phyloP scores from a whole-genome alignment of 2,329 filamentous ascomycete species.

The Boeremia lycopersici region DNA sequence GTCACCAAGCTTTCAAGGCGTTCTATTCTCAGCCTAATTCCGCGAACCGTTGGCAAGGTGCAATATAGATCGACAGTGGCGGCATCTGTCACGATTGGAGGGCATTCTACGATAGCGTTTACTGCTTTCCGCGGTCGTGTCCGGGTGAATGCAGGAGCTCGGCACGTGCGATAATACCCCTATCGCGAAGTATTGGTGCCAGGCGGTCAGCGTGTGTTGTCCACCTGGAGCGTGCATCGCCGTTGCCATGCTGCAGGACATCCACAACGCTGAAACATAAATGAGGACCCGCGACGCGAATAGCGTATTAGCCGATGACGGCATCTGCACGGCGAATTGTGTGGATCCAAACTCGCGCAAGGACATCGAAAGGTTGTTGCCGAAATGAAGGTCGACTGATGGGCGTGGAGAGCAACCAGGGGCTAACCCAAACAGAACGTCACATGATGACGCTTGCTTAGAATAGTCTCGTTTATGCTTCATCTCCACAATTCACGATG shows the following conservation, averaged over 20 bases:
- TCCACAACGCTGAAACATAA: slow-evolving; percentile 15
- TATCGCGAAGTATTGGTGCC: background rate
- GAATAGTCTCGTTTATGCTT: background rate
- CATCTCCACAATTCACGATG: slow-evolving; percentile 14
- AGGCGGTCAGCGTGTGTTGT: slow-evolving; percentile 14
- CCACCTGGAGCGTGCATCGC: slow-evolving; percentile 7
- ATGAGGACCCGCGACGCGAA: slow-evolving; percentile 7
- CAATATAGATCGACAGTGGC: slow-evolving; percentile 17
- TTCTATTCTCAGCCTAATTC: slow-evolving; percentile 24
- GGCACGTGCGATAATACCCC: slow-evolving; percentile 6
- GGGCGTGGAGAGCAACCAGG: slow-evolving; percentile 6
- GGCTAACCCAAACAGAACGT: background rate
- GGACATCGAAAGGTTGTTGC: slow-evolving; percentile 9
- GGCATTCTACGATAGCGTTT: slow-evolving; percentile 1
- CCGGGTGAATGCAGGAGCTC: slow-evolving; percentile 12
- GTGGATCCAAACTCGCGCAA: slow-evolving; percentile 7
- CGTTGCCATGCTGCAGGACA: slow-evolving; percentile 8
- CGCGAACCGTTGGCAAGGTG: slow-evolving; percentile 18
- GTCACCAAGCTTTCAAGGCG: slow-evolving; percentile 18
- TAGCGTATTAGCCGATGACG: slow-evolving; percentile 13
- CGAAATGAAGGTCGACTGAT: slow-evolving; percentile 18
- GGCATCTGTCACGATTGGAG: slow-evolving; percentile 8
- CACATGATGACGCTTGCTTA: slow-evolving; percentile 7
- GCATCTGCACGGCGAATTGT: slow-evolving; percentile 13
- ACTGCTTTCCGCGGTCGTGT: slow-evolving; percentile 3